These are phyloP conservation scores for Aspergillus fumigatus DNA, from an alignment of 2,329 filamentous ascomycete species.

Conservation along the genomic window DNA sequence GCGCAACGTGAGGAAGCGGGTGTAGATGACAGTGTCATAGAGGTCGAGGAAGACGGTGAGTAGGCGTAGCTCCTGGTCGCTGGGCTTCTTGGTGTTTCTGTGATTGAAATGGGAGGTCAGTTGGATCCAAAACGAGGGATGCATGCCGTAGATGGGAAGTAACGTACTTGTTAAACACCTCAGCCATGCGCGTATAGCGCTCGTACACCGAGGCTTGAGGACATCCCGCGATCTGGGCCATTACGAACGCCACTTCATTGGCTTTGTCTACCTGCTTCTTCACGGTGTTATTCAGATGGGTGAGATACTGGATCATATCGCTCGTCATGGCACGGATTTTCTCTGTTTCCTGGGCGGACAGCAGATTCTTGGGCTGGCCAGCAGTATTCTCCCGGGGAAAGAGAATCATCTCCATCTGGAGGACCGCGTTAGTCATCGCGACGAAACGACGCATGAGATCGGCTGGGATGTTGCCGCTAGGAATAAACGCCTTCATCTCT, in stretches of 20 bases:
- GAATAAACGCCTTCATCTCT: slow-evolving; percentile 13
- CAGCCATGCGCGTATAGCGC: background rate
- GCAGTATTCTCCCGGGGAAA: slow-evolving; percentile 11
- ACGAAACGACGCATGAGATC: slow-evolving; percentile 16
- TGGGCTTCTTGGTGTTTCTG: slow-evolving; percentile 19
- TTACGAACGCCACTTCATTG: slow-evolving; percentile 2
- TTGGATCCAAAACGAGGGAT: background rate
- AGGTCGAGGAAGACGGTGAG: slow-evolving; percentile 20
- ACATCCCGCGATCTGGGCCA: slow-evolving; percentile 8
- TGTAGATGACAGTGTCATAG: slow-evolving; percentile 25
- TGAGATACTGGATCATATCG: slow-evolving; percentile 13
- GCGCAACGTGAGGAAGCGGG: slow-evolving; percentile 14
- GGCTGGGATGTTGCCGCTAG: slow-evolving; percentile 7
- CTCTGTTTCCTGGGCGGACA: slow-evolving; percentile 8
- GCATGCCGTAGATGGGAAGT: background rate
- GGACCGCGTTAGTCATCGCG: slow-evolving; percentile 16
- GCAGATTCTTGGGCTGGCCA: background rate
- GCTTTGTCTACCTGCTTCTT: slow-evolving; percentile 7
- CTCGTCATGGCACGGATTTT: slow-evolving; percentile 8
- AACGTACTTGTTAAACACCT: slow-evolving; percentile 18
- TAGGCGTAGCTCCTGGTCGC: slow-evolving; percentile 16
- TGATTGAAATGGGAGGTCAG: background rate
- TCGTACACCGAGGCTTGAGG: background rate
- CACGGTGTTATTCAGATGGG: slow-evolving; percentile 12
- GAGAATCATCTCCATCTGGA: slow-evolving; percentile 20